These are phyloP conservation scores for Parmelia sp. DNA, from an alignment of 495 filamentous ascomycete species.

Conservation along the genomic window DNA sequence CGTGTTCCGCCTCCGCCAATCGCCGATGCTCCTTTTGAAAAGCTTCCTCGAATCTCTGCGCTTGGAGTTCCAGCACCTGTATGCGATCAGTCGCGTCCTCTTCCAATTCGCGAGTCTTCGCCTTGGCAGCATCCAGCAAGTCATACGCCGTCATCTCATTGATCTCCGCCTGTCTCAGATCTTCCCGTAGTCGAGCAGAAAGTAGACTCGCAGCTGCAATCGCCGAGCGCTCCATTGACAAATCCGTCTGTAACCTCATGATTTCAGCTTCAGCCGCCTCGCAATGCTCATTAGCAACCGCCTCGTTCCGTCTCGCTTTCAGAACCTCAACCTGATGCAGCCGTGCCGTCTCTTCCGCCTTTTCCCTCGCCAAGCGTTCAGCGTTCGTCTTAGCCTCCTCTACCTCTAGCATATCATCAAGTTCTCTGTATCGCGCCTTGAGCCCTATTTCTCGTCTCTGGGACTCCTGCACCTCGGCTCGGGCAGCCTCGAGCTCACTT, in stretches of 20 bases:
- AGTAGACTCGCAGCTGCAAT: background rate
- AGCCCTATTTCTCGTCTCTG: no score
- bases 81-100: background rate
- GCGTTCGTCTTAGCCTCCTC: background rate
- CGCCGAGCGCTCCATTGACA: background rate
- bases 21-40: background rate
- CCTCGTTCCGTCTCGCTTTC: background rate
- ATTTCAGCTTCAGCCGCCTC: background rate
- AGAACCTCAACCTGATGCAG: background rate
- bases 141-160: background rate
- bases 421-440: background rate
- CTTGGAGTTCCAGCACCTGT: background rate
- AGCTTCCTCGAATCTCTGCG: background rate
- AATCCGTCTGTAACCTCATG: background rate
- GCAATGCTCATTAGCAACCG: background rate
- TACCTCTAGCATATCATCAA: background rate
- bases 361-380: background rate
- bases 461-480: background rate
- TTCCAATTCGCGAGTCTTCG: background rate
- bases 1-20: background rate
- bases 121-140: background rate
- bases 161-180: background rate
- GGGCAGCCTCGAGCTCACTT: background rate
- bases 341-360: background rate
- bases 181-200: background rate